Evolutionary conservation across 2,329 filamentous ascomycete species (phyloP).

Genomic region (Trichophyton simii): DNA sequence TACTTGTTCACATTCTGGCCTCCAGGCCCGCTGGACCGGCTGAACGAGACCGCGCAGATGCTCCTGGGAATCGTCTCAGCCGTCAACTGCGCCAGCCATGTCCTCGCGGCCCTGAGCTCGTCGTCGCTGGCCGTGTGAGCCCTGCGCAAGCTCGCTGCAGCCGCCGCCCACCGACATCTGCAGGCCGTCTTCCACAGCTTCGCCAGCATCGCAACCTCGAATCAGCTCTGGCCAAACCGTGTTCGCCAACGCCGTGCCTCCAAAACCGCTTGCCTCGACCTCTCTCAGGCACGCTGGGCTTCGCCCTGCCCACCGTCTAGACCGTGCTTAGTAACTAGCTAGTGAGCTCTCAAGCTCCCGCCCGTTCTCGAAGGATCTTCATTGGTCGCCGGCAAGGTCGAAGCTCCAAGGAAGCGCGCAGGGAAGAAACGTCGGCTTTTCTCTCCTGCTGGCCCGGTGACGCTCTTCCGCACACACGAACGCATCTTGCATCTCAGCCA

Average conservation of each 20-base stretch:
- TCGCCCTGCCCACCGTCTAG: neutral
- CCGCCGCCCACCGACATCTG: neutral
- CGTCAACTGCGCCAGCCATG: slow-evolving; percentile 44
- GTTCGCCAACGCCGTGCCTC: too few relatives aligned
- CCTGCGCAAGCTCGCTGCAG: neutral
- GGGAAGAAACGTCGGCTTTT: neutral
- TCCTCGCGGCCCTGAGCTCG: neutral
- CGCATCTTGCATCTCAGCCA: neutral
- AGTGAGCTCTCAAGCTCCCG: neutral
- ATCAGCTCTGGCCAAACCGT: too few relatives aligned
- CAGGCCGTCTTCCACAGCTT: neutral
- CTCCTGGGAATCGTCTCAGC: slow-evolving; percentile 43
- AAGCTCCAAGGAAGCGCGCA: neutral
- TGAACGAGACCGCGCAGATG: slow-evolving; percentile 49
- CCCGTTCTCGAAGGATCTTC: neutral
- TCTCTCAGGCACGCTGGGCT: neutral
- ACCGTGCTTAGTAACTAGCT: neutral
- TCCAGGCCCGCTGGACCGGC: slow-evolving; percentile 51
- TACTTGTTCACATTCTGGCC: slow-evolving; percentile 61
- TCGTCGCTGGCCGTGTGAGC: neutral
- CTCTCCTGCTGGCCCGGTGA: neutral
- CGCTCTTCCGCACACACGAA: neutral
- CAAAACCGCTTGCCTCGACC: neutral
- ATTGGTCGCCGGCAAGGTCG: neutral
- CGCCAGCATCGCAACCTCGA: neutral